phyloP scores from a whole-genome alignment of 2,329 filamentous ascomycete genomes.

The Myriosclerotinia scirpicola region DNA sequence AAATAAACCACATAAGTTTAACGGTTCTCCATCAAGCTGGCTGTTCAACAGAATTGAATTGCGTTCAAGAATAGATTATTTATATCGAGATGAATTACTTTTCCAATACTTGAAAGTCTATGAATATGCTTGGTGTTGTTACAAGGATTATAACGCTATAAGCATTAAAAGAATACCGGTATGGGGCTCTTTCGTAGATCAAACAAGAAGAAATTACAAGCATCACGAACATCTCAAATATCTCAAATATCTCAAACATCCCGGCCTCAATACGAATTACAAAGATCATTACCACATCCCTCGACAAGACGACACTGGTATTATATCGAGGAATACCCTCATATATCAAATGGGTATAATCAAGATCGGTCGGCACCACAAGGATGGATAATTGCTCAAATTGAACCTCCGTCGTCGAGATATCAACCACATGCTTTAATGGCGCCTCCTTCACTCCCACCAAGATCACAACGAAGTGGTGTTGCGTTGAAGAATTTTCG shows the following conservation, averaged over 20 bases:
- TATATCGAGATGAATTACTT: not conserved
- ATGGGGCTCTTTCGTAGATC: slow-evolving; percentile 40
- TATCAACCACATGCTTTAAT: slow-evolving; percentile 17
- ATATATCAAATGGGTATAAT: slow-evolving; percentile 18
- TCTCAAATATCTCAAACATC: slow-evolving; percentile 7
- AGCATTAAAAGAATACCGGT: not conserved
- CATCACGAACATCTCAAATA: not conserved
- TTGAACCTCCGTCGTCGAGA: slow-evolving; percentile 17
- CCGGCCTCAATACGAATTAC: slow-evolving; percentile 24
- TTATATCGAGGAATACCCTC: slow-evolving; percentile 14
- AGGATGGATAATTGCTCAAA: slow-evolving; percentile 30
- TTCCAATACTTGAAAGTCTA: not conserved
- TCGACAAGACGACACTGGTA: slow-evolving; percentile 1
- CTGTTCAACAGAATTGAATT: not conserved
- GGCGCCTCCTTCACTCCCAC: slow-evolving; percentile 27
- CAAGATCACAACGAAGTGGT: slow-evolving; percentile 26
- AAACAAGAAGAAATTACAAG: slow-evolving; percentile 31
- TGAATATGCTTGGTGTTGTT: not conserved
- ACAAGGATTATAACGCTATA: not conserved
- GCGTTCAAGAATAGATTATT: too few species aligned
- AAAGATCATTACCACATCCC: slow-evolving; percentile 1
- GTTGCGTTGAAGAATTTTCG: slow-evolving; percentile 32
- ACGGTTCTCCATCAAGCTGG: too few species aligned
- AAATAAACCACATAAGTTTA: too few species aligned
- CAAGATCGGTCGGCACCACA: slow-evolving; percentile 23